phyloP scores from a whole-genome alignment of 2,329 filamentous ascomycete species.

The Blastomyces gilchristii region DNA sequence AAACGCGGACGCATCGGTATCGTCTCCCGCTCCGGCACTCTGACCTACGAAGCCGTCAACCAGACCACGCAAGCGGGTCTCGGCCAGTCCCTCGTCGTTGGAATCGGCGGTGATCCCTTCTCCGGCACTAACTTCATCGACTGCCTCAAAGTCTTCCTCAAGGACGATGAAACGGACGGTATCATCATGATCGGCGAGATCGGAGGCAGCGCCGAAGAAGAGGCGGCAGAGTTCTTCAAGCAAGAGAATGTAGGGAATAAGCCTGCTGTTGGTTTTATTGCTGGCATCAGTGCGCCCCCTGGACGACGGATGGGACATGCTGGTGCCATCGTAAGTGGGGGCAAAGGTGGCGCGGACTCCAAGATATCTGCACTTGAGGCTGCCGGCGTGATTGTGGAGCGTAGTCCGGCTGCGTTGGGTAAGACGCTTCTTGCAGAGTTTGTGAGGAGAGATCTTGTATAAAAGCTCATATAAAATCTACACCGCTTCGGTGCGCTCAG shows the following conservation, averaged over 20 bases:
- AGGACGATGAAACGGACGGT: conserved; percentile 92
- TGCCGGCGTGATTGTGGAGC: conserved; percentile 92
- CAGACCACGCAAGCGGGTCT: conserved; percentile 96
- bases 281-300: conserved; percentile 92
- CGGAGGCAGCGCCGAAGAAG: conserved; percentile 93
- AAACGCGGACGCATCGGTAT: conserved; percentile 98
- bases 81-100: conserved; percentile 94
- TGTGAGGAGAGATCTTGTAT: conserved; percentile 90
- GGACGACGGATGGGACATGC: conserved; percentile 98
- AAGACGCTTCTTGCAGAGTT: conserved; percentile 94
- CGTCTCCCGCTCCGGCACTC: conserved; percentile 92
- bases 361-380: conserved; percentile 93
- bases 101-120: conserved; percentile 97
- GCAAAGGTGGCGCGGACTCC: conserved; percentile 94
- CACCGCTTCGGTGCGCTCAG: neutral
- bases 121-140: conserved; percentile 99
- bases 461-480: neutral
- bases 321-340: conserved; percentile 93
- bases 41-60: conserved; percentile 99
- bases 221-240: conserved; percentile 92
- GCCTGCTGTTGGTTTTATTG: conserved; percentile 96
- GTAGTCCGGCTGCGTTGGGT: conserved; percentile 81
- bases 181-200: conserved; percentile 99
- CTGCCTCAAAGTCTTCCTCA: conserved; percentile 92
- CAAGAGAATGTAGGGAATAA: conserved; percentile 86